Evolutionary conservation across 1,139 yeast species (phyloP), one percentile per base, ranked within the genome.

Genomic region (Debaryomyces robertsiae): DNA sequence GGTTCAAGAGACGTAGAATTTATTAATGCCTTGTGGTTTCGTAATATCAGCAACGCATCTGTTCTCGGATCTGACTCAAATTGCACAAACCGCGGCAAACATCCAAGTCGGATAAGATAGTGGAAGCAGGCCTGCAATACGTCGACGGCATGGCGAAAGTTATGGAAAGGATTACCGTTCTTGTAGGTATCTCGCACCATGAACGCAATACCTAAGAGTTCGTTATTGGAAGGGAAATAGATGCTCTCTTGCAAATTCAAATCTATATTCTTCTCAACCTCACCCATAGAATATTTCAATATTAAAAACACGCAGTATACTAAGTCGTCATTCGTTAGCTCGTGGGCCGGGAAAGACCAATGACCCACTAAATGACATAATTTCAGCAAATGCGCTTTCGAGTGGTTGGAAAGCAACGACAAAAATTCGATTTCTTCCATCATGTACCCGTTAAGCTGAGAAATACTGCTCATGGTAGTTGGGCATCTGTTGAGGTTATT

Each of bases 91-190:
- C 58, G 52, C 1, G 79, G 79, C 37, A 79, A 57, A 43, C 77
- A 73, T 11, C 68, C 67, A 45, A 82, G 64, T 36, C 75, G 60
- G 4, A 77, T 61, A 29, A 84, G 62, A 49, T 81, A 82, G 58
- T 77, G 82, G 62, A 83, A 84, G 38, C 93, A 81, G 1, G 96
- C 96, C 65, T 93, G 98, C 57, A 91, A 67, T 6, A 93, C 98
- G 64, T 93, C 98, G 11, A 89, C 87, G 0, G 96, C 97, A 64
- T 93, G 98, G 51, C 96, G 79, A 59, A 90, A 93, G 65, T 91
- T 91, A 66, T 93, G 98, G 68, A 91, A 93, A 6, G 93, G 89
- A 57, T 91, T 90, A 2, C 89, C 89, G 50, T 80, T 79, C 55
- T 85, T 82, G 60, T 93, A 93, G 33, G 87, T 78, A 53, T 86